A percentile compares a stretch with the other conserved stretches of the same genome.
Conservation (phyloP, 2,329 filamentous ascomycete genomes). For the Colletotrichum spaethianum region DNA sequence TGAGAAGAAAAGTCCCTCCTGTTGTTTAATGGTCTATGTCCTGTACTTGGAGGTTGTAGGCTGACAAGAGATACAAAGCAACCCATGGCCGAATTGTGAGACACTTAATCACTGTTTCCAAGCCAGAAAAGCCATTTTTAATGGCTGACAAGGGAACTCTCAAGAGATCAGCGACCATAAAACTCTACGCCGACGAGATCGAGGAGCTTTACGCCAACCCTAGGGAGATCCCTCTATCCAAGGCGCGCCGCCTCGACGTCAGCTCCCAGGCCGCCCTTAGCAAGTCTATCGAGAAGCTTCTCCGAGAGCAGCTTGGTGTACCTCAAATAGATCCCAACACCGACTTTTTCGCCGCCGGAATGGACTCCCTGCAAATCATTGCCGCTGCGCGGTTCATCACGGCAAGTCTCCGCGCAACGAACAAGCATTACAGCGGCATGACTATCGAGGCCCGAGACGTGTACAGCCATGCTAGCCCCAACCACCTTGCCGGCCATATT, state of each 20-base stretch:
- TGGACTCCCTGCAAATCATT: slow-evolving; percentile 58
- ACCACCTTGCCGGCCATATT: slow-evolving; percentile 51
- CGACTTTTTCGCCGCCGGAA: slow-evolving; percentile 56
- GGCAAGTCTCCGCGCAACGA: slow-evolving; percentile 49
- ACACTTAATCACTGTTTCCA: slow-evolving; percentile 56
- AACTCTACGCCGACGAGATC: slow-evolving; percentile 60
- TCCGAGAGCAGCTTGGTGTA: slow-evolving; percentile 41
- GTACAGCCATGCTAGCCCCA: slow-evolving; percentile 54
- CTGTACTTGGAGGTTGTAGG: neutral
- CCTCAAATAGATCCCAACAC: slow-evolving; percentile 44
- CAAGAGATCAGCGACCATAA: slow-evolving; percentile 56
- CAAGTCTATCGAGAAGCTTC: slow-evolving; percentile 45
- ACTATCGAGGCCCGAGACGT: slow-evolving; percentile 55
- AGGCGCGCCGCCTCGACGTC: slow-evolving; percentile 42
- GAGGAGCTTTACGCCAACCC: slow-evolving; percentile 55
- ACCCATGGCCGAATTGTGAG: slow-evolving; percentile 61
- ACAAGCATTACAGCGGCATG: slow-evolving; percentile 50
- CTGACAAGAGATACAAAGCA: slow-evolving; percentile 36
- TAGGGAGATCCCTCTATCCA: slow-evolving; percentile 33
- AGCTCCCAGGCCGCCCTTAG: slow-evolving; percentile 44
- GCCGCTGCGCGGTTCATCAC: slow-evolving; percentile 52
- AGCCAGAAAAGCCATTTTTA: slow-evolving; percentile 58
- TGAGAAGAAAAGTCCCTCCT: too few species aligned
- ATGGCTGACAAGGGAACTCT: slow-evolving; percentile 63
- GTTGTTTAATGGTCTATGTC: neutral